Evolutionary conservation across 2,329 filamentous ascomycete genomes (phyloP).

Genomic region (Nakataea oryzae): DNA sequence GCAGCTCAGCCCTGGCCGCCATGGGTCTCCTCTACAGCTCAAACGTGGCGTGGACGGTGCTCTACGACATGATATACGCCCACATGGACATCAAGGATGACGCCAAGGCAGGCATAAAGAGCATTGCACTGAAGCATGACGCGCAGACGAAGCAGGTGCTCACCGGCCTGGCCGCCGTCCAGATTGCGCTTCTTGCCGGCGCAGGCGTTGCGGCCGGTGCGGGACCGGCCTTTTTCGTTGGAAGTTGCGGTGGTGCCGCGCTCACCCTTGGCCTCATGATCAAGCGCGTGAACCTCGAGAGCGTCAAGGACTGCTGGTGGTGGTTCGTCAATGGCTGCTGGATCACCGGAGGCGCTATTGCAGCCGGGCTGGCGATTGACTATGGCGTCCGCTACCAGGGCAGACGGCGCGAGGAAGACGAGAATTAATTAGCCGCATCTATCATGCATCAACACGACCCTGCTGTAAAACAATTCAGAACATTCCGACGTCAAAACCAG

Average conservation of each 20-base stretch:
- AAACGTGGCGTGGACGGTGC: constrained; percentile 75
- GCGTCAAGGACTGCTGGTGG: constrained; percentile 62
- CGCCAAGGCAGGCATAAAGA: constrained; percentile 77
- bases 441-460: too few species aligned
- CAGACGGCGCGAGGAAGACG: constrained; percentile 12
- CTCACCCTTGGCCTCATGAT: constrained; percentile 57
- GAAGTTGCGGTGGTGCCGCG: constrained; percentile 55
- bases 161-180: constrained; percentile 55
- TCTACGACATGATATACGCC: constrained; percentile 91
- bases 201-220: constrained; percentile 60
- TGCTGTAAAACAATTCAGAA: too few species aligned
- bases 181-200: constrained; percentile 58
- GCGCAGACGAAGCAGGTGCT: constrained; percentile 68
- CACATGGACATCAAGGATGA: constrained; percentile 89
- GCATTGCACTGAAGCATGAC: constrained; percentile 72
- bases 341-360: constrained; percentile 55
- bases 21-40: constrained; percentile 64
- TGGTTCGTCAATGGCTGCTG: constrained; percentile 65
- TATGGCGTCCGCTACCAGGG: constrained; percentile 42
- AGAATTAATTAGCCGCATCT: too few species aligned
- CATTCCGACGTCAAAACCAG: too few species aligned
- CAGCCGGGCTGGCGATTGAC: constrained; percentile 46
- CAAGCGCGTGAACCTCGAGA: constrained; percentile 53
- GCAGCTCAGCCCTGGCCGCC: constrained; percentile 50
- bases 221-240: constrained; percentile 57